Evolutionary conservation across 2,329 filamentous ascomycete species (phyloP).

Genomic region (Purpureocillium lavendulum): DNA sequence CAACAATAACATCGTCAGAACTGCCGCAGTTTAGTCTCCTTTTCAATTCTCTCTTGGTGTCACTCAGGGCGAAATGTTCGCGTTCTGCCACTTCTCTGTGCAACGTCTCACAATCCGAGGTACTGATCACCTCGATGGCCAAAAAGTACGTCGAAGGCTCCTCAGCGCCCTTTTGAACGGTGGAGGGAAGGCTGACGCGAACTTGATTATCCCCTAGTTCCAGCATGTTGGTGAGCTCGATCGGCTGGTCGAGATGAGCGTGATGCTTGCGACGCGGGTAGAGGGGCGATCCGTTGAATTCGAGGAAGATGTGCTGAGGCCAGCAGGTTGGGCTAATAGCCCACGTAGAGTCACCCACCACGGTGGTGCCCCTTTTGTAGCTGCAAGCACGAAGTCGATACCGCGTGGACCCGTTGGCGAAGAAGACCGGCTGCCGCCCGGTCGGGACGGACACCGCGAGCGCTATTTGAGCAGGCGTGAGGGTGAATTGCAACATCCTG

Average conservation of each 20-base stretch:
- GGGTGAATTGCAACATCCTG: constrained; percentile 37
- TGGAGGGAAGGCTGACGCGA: constrained; percentile 34
- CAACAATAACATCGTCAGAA: constrained; percentile 55
- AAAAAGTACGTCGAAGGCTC: constrained; percentile 38
- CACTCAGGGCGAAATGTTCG: constrained; percentile 30
- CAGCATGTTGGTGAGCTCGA: constrained; percentile 62
- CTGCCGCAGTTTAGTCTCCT: constrained; percentile 27
- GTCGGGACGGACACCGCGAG: constrained; percentile 11
- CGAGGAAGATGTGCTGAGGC: constrained; percentile 62
- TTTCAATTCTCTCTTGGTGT: constrained; percentile 51
- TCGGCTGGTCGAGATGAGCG: constrained; percentile 65
- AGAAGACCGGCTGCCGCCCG: constrained; percentile 28
- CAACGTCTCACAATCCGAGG: constrained; percentile 37
- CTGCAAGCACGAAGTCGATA: constrained; percentile 63
- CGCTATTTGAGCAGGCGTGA: constrained; percentile 24
- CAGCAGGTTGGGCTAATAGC: constrained; percentile 54
- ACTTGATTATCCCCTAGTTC: constrained; percentile 53
- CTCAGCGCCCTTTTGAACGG: constrained; percentile 15
- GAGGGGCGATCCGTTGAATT: constrained; percentile 54
- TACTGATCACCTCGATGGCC: constrained; percentile 62
- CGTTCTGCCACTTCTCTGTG: constrained; percentile 27
- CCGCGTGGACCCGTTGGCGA: constrained; percentile 45
- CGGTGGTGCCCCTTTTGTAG: neutral
- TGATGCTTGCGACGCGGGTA: constrained; percentile 58
- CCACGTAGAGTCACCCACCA: constrained; percentile 46